A percentile compares a stretch with the other conserved stretches of the same genome.
Conservation (phyloP, 257 asterid genomes). For the Plantago ovata region DNA sequence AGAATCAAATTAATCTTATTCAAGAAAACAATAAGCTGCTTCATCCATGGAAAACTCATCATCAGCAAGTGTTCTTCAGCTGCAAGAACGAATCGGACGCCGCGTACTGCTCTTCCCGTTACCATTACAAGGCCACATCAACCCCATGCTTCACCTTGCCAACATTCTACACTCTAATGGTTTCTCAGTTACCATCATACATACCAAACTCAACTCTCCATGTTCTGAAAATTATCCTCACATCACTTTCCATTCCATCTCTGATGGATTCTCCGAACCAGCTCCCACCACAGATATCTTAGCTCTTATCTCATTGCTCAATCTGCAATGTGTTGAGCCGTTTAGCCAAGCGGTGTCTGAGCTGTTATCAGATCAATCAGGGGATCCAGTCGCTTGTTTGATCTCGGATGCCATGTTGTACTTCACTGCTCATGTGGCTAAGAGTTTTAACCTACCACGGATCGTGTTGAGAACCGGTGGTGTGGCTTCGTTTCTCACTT, state of each 20-base stretch:
- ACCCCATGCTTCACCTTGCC: conserved; percentile 46
- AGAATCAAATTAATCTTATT: neutral
- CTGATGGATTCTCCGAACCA: conserved; percentile 21
- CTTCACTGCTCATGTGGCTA: conserved; percentile 23
- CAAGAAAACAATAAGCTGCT: neutral
- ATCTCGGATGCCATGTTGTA: conserved; percentile 20
- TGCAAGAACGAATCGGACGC: conserved; percentile 3
- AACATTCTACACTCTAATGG: conserved; percentile 39
- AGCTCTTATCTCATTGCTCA: conserved; percentile 11
- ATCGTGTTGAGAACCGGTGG: conserved; percentile 28
- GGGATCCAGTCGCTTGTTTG: conserved; percentile 10
- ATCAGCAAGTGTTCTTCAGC: neutral
- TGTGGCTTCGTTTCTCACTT: conserved; percentile 20
- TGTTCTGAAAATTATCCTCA: conserved; percentile 36
- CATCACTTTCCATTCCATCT: conserved; percentile 27
- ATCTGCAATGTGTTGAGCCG: conserved; percentile 16
- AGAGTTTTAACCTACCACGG: conserved; percentile 28
- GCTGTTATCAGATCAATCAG: neutral
- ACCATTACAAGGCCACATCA: conserved; percentile 50
- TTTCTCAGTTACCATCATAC: conserved; percentile 34
- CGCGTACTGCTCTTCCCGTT: conserved; percentile 25
- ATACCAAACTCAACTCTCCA: conserved; percentile 38
- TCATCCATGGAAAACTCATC: neutral
- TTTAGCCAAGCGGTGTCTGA: conserved; percentile 9
- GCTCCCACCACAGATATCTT: conserved; percentile 13